Percentiles rank a stretch among this genome's conserved stretches.
Conservation (phyloP, 2,329 filamentous ascomycete species). For the Cladosporium sp. region DNA sequence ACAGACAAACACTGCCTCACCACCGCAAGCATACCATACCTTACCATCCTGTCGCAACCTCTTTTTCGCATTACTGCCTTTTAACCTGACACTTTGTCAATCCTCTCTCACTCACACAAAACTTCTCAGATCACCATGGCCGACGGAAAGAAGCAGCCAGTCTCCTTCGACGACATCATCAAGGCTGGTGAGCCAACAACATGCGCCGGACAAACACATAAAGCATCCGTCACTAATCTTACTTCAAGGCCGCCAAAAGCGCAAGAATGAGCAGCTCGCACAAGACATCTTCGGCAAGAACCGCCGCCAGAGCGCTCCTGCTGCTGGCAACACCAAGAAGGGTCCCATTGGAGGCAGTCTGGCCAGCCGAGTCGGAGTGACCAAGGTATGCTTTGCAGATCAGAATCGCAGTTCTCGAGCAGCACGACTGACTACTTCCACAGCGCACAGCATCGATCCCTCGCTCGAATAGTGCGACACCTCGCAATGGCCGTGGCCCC, state of each 20-base stretch:
- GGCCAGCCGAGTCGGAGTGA: constrained; percentile 70
- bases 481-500: constrained; percentile 17
- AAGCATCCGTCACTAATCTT: constrained; percentile 9
- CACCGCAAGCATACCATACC: not conserved
- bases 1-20: not conserved
- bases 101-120: not conserved
- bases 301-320: constrained; percentile 59
- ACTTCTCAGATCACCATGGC: constrained; percentile 4
- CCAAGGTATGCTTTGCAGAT: constrained; percentile 58
- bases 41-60: not conserved
- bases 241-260: constrained; percentile 22
- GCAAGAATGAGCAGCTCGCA: constrained; percentile 52
- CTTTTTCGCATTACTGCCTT: not conserved
- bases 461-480: constrained; percentile 22
- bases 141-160: constrained; percentile 26
- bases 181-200: constrained; percentile 45
- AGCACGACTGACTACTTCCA: not conserved
- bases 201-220: not conserved
- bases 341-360: constrained; percentile 54
- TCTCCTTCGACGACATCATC: constrained; percentile 55
- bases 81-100: not conserved
- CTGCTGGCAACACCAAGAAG: constrained; percentile 43
- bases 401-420: not conserved
- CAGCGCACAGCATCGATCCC: constrained; percentile 33
- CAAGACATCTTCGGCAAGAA: constrained; percentile 67